These are phyloP conservation scores for Bipolaris zeicola DNA, from an alignment of 2,329 filamentous ascomycete genomes.

Conservation along the genomic window DNA sequence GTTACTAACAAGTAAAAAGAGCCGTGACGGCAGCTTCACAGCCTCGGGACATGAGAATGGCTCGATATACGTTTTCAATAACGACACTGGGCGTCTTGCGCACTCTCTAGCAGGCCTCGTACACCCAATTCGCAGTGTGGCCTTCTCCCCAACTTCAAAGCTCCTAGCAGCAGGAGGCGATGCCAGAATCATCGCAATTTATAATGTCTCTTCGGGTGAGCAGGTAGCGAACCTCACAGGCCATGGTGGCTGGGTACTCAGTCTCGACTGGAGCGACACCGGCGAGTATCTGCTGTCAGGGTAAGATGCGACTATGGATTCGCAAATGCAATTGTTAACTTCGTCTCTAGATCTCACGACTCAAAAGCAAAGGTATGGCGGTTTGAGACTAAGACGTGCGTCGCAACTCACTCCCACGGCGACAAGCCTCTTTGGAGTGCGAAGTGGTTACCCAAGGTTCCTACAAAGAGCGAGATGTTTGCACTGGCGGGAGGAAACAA, in stretches of 20 bases:
- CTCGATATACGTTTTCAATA: slow-evolving; percentile 92
- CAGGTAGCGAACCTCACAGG: slow-evolving; percentile 84
- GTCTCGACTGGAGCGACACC: slow-evolving; percentile 89
- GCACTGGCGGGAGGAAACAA: slow-evolving; percentile 47
- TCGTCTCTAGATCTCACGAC: slow-evolving; percentile 68
- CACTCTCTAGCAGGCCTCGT: slow-evolving; percentile 87
- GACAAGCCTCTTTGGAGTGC: slow-evolving; percentile 54
- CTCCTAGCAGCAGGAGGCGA: slow-evolving; percentile 90
- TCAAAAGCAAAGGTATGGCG: slow-evolving; percentile 98
- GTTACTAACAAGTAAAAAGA: slow-evolving; percentile 48
- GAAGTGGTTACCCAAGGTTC: slow-evolving; percentile 47
- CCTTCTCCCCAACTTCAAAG: slow-evolving; percentile 85
- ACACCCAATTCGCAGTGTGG: slow-evolving; percentile 81
- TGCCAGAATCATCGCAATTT: slow-evolving; percentile 84
- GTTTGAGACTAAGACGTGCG: slow-evolving; percentile 79
- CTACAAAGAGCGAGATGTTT: slow-evolving; percentile 49
- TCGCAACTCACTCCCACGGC: slow-evolving; percentile 91
- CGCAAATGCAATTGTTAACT: not conserved
- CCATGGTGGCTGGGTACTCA: slow-evolving; percentile 86
- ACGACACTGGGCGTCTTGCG: slow-evolving; percentile 80
- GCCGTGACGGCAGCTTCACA: slow-evolving; percentile 78
- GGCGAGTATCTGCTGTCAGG: slow-evolving; percentile 91
- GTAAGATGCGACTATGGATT: slow-evolving; percentile 44
- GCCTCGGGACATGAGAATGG: slow-evolving; percentile 94
- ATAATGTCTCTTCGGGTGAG: slow-evolving; percentile 90